Evolutionary conservation across 2,329 filamentous ascomycete genomes (phyloP).

Genomic region (Trichothecium roseum): DNA sequence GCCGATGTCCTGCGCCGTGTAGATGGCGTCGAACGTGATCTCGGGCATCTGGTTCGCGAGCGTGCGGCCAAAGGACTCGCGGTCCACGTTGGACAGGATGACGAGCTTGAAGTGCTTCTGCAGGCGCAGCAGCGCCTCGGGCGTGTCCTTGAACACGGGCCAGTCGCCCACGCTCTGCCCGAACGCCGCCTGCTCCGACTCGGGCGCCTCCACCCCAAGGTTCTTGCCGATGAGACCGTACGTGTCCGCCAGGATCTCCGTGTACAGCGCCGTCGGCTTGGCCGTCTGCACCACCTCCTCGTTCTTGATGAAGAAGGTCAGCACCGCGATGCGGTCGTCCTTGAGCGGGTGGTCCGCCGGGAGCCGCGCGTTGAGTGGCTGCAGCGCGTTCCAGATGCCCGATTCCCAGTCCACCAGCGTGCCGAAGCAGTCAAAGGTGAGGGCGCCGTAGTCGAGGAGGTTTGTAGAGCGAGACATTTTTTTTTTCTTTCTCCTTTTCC

Average conservation of each 20-base stretch:
- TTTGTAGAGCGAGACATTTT: too few species aligned
- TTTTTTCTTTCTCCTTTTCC: too few species aligned
- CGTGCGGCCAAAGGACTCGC: conserved; percentile 15
- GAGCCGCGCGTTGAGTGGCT: conserved; percentile 33
- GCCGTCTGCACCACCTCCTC: conserved; percentile 45
- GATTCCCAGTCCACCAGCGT: conserved; percentile 71
- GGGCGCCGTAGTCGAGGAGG: conserved; percentile 23
- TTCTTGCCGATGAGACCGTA: conserved; percentile 25
- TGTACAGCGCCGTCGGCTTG: conserved; percentile 30
- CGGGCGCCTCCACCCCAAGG: conserved; percentile 5
- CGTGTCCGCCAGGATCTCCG: conserved; percentile 27
- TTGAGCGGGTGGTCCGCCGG: conserved; percentile 23
- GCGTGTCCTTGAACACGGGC: conserved; percentile 47
- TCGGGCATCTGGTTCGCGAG: conserved; percentile 29
- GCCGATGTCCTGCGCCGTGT: conserved; percentile 63
- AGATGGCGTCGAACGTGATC: conserved; percentile 47
- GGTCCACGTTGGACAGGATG: conserved; percentile 51
- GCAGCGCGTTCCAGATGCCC: conserved; percentile 47
- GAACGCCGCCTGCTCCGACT: conserved; percentile 7
- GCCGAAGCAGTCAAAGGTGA: conserved; percentile 72
- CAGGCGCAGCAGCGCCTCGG: conserved; percentile 39
- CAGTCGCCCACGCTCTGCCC: conserved; percentile 41
- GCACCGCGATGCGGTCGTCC: conserved; percentile 25
- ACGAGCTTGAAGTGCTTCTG: conserved; percentile 44
- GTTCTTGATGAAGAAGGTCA: conserved; percentile 37